Conservation (phyloP, 1,284 basidiomycete species). For the Neolentinus lepideus region DNA sequence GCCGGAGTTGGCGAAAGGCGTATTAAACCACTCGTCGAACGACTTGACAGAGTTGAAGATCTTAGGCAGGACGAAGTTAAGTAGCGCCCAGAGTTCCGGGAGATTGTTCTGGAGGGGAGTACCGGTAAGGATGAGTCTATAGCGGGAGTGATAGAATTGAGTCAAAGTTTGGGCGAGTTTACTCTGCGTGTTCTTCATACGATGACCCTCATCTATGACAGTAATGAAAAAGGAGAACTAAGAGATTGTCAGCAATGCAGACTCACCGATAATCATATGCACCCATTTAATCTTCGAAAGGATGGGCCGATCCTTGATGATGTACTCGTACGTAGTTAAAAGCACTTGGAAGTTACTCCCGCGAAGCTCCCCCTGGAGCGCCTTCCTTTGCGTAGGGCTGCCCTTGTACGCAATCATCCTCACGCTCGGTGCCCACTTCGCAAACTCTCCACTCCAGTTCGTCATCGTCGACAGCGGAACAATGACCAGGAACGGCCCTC, state of each 20-base stretch:
- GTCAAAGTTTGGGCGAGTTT: constrained; percentile 93
- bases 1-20: constrained; percentile 97
- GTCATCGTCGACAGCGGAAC: constrained; percentile 98
- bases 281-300: constrained; percentile 95
- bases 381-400: constrained; percentile 76
- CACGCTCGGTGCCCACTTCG: constrained; percentile 93
- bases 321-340: constrained; percentile 97
- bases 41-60: constrained; percentile 99
- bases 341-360: constrained; percentile 90
- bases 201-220: constrained; percentile 86
- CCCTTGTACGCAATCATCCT: constrained; percentile 91
- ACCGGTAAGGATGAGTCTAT: constrained; percentile 95
- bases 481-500: constrained; percentile 95
- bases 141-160: constrained; percentile 89
- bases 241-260: not conserved
- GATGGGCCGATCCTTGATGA: constrained; percentile 94
- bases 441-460: constrained; percentile 97
- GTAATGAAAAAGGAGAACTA: constrained; percentile 6
- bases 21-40: constrained; percentile 99
- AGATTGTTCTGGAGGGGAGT: constrained; percentile 99
- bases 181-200: constrained; percentile 98
- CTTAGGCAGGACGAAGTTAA: constrained; percentile 97
- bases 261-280: constrained; percentile 92
- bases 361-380: constrained; percentile 69
- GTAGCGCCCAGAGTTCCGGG: constrained; percentile 95